Percentiles rank a stretch among this genome's conserved stretches.
Evolutionary conservation across 805 yeast species (phyloP).

Genomic region (Metschnikowia amazonensis): DNA sequence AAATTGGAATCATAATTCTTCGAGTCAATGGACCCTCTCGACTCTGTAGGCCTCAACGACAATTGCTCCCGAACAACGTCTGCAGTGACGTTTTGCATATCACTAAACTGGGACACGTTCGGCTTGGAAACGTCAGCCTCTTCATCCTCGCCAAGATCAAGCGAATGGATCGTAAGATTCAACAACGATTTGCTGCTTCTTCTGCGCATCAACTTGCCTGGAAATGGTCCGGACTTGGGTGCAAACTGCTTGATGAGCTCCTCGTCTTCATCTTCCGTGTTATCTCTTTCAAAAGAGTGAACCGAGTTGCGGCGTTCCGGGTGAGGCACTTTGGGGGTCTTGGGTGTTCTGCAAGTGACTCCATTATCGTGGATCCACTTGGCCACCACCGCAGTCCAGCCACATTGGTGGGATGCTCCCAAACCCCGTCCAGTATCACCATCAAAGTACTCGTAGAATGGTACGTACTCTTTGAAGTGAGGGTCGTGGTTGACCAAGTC

Average conservation of each 20-base stretch:
- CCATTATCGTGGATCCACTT: slow-evolving; percentile 91
- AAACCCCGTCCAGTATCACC: slow-evolving; percentile 93
- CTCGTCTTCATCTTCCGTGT: slow-evolving; percentile 24
- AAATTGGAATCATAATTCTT: slow-evolving; percentile 29
- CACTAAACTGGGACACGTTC: slow-evolving; percentile 16
- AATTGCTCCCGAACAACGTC: slow-evolving; percentile 16
- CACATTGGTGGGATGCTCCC: slow-evolving; percentile 93
- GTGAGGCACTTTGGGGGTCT: slow-evolving; percentile 19
- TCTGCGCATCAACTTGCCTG: slow-evolving; percentile 57
- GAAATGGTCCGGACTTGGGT: slow-evolving; percentile 47
- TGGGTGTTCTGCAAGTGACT: slow-evolving; percentile 55
- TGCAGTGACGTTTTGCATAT: slow-evolving; percentile 20
- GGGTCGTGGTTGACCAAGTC: slow-evolving; percentile 54
- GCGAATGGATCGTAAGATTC: slow-evolving; percentile 60
- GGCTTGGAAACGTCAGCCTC: slow-evolving; percentile 19
- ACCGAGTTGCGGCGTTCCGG: slow-evolving; percentile 28
- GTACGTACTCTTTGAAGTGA: slow-evolving; percentile 67
- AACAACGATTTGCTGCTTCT: slow-evolving; percentile 71
- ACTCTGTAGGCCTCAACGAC: slow-evolving; percentile 18
- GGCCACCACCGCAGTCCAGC: slow-evolving; percentile 93
- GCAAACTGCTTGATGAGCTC: slow-evolving; percentile 38
- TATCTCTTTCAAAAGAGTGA: slow-evolving; percentile 21
- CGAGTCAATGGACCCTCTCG: slow-evolving; percentile 30
- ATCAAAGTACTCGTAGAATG: slow-evolving; percentile 85
- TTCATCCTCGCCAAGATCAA: slow-evolving; percentile 67